Conservation (phyloP, 1,284 basidiomycete genomes). For the Rhizoctonia solani region DNA sequence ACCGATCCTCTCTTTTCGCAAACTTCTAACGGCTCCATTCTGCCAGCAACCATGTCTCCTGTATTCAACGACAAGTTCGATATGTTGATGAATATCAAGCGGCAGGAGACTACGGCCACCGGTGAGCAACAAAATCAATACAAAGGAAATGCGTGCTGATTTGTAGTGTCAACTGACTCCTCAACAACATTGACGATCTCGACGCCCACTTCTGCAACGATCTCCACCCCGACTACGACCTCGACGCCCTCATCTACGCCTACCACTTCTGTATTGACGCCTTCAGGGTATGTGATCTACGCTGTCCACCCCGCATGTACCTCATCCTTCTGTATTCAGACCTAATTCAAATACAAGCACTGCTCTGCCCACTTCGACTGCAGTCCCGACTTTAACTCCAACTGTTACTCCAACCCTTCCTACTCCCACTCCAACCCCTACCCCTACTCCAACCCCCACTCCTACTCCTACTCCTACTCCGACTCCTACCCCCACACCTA, state of each 20-base stretch:
- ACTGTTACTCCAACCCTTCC: neutral
- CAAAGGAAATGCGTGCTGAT: conserved; percentile 1
- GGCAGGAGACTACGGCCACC: conserved; percentile 1
- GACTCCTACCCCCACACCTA: no score
- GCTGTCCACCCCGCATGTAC: neutral
- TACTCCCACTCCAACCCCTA: neutral
- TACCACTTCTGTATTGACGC: neutral
- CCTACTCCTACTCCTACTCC: neutral
- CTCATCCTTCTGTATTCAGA: conserved; percentile 18
- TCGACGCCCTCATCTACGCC: neutral
- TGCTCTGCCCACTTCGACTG: neutral
- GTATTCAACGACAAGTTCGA: conserved; percentile 25
- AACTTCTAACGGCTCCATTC: no score
- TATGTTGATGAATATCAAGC: conserved; percentile 27
- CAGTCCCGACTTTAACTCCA: neutral
- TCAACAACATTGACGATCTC: neutral
- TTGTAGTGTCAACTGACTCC: neutral
- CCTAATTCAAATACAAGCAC: conserved; percentile 17
- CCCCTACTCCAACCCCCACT: neutral
- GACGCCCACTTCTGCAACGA: neutral
- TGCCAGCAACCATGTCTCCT: no score
- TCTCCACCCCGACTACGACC: neutral
- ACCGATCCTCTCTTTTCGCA: neutral
- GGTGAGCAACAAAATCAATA: conserved; percentile 17
- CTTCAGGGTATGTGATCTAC: conserved; percentile 20